Base-by-base conservation (phyloP, 2,329 filamentous ascomycete genomes). In the Tympanopsis confertula region DNA sequence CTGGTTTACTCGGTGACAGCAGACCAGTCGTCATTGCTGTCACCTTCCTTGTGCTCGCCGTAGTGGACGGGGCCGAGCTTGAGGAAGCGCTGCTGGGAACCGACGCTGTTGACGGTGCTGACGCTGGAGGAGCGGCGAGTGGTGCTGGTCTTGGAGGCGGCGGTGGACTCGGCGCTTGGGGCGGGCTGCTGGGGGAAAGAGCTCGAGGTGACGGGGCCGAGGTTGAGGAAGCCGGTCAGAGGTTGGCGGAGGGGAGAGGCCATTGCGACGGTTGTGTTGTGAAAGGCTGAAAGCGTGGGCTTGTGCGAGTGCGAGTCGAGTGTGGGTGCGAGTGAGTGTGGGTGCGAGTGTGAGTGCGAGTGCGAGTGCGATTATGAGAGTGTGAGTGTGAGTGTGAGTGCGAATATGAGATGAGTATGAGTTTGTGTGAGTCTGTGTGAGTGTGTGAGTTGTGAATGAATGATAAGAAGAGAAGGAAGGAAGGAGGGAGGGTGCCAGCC, bases 1-100 rank as follows among this genome's bases (percentile, higher is more conserved):
- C n/a, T n/a, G n/a, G n/a, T n/a, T n/a, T n/a, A 26, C 22, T 26
- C 22, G 22, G 7, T 26, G 22, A n/a, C 22, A 26, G 22, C 22
- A 7, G 22, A 26, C 22, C 22, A 26, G 22, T 26, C 22, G 61
- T 78, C 74, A 35, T 59, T 63, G 59, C 71, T 66, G 61, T 72
- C 61, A 39, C 69, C 70, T 43, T 64, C 71, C 17, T 60, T 58
- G 55, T 74, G 69, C 62, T 72, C 73, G 45, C 75, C 75, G 57
- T 65, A 77, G 66, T 78, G 72, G 41, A 79, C 74, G 22, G 74
- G 74, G 18, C 71, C 71, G 41, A 81, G 71, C 63, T 77, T 78
- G 47, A 81, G 67, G 55, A 80, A 71, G 41, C 66, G 64, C 46
- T 61, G 58, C 42, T 61, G 53, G 44, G 48, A 48, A 26, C 47